These are phyloP conservation scores for Vachellia pachyceras DNA, from an alignment of 306 rosid species.

Conservation along the genomic window DNA sequence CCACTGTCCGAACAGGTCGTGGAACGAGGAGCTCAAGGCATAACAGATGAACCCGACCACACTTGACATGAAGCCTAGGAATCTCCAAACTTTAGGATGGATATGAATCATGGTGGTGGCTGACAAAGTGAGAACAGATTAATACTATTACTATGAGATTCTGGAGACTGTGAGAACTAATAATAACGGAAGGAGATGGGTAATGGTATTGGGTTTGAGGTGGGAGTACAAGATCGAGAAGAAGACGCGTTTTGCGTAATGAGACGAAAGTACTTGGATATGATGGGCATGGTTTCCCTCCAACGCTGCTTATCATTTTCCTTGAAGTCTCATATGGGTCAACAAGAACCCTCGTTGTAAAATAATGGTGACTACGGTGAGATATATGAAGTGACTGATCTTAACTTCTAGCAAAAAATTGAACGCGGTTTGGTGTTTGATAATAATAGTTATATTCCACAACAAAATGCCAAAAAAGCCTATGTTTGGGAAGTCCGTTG, in stretches of 20 bases:
- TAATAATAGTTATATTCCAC: too few relatives aligned
- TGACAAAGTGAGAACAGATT: neutral
- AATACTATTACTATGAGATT: neutral
- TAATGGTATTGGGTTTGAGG: neutral
- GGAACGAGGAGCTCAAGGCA: slow-evolving; percentile 20
- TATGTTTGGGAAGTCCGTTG: too few relatives aligned
- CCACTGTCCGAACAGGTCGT: slow-evolving; percentile 17
- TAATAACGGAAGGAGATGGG: neutral
- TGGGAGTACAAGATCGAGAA: neutral
- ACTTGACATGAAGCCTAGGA: slow-evolving; percentile 21
- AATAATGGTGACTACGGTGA: too few relatives aligned
- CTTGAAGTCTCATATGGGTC: neutral
- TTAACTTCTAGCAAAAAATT: too few relatives aligned
- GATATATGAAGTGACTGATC: too few relatives aligned
- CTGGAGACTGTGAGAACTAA: neutral
- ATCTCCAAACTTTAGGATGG: slow-evolving; percentile 21
- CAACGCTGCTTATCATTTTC: neutral
- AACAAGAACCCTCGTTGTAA: neutral
- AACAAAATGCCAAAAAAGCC: too few relatives aligned
- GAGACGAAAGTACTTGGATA: neutral
- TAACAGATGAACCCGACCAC: slow-evolving; percentile 31
- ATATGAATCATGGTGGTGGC: neutral
- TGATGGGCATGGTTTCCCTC: neutral
- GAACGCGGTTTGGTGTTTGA: too few relatives aligned
- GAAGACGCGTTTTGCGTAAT: neutral